Conservation (phyloP, 2,329 filamentous ascomycete species). For the Blastomyces emzantsi region DNA sequence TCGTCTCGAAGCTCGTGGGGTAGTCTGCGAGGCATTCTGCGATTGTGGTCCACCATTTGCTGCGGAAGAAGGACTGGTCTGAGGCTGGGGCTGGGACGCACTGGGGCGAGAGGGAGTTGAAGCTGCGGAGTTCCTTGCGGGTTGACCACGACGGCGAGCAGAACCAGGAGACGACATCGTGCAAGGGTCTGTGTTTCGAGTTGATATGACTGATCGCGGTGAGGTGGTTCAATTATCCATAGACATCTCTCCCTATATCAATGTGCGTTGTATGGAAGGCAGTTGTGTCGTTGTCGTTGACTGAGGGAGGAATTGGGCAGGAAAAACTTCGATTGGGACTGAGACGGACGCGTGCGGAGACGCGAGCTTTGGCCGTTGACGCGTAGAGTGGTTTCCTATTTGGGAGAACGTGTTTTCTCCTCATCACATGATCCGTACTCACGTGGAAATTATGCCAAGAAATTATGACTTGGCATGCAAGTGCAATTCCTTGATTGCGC, state of each 20-base stretch:
- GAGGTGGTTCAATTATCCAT: neutral
- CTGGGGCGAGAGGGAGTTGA: conserved; percentile 31
- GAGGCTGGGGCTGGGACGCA: conserved; percentile 26
- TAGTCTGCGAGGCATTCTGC: conserved; percentile 29
- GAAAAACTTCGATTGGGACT: neutral
- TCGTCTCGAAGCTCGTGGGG: conserved; percentile 39
- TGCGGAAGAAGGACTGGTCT: conserved; percentile 21
- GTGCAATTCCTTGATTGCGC: too few relatives aligned
- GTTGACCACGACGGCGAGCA: conserved; percentile 33
- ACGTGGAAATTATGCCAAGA: neutral
- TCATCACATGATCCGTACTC: neutral
- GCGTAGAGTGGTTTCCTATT: conserved; percentile 21
- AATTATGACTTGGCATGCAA: too few relatives aligned
- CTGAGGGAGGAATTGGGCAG: neutral
- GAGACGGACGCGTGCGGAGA: neutral
- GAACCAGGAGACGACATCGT: conserved; percentile 39
- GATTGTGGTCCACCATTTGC: conserved; percentile 15
- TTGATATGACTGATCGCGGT: neutral
- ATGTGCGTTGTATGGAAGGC: neutral
- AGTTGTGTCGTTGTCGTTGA: neutral
- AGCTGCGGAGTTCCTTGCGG: conserved; percentile 32
- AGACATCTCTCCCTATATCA: neutral
- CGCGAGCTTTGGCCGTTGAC: neutral
- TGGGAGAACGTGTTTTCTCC: conserved; percentile 8
- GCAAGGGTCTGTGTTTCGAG: conserved; percentile 16